Evolutionary conservation across 768 basidiomycete species (phyloP).

Genomic region (Cystobasidium ongulense): DNA sequence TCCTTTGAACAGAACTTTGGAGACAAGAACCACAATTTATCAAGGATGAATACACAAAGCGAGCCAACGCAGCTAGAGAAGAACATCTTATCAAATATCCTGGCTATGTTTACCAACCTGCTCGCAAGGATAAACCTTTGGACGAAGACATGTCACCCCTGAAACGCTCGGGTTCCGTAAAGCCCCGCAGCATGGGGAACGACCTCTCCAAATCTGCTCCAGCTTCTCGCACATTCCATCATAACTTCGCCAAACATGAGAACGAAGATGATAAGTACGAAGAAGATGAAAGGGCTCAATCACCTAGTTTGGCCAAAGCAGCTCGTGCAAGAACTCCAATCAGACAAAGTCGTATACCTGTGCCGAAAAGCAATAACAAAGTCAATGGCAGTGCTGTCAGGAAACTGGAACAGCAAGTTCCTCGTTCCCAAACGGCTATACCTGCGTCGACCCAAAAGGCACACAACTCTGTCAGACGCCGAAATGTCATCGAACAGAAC

Average conservation of each 20-base stretch:
- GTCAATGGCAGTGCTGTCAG: background rate
- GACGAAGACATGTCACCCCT: background rate
- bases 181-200: background rate
- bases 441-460: background rate
- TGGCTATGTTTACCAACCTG: background rate
- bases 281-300: background rate
- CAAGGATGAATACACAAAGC: background rate
- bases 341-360: background rate
- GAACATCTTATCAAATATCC: slow-evolving; percentile 1
- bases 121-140: background rate
- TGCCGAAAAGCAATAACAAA: background rate
- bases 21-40: background rate
- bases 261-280: background rate
- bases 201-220: background rate
- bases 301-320: background rate
- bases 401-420: background rate
- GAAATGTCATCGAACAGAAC: background rate
- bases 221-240: background rate
- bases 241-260: background rate
- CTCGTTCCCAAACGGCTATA: background rate
- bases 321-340: background rate
- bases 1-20: background rate
- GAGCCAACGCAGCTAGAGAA: background rate
- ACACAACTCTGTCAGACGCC: background rate
- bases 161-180: background rate